Base-by-base conservation (phyloP, 2,329 filamentous ascomycete genomes). In the Rhynchosporium secalis region DNA sequence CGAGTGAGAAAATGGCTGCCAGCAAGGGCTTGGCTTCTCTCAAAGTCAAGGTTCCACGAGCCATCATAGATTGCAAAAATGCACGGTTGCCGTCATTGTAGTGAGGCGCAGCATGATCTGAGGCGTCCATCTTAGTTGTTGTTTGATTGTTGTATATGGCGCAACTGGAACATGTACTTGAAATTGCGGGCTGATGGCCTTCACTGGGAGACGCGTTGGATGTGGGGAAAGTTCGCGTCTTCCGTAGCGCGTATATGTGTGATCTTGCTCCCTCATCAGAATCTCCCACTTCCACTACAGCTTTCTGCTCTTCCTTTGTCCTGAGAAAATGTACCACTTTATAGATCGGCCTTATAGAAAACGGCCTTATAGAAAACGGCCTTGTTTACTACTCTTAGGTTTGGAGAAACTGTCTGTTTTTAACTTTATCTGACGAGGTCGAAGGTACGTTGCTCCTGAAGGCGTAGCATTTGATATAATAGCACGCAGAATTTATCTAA, bases 41-140 rank as follows among this genome's bases (percentile, higher is more conserved):
- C 66, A 90, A 85, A 0, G 91, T 96, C 75, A 98, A 81, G 49
- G 86, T 86, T 28, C 90, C 89, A 56, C 88, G 86, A 3, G 90
- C 86, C 75, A 97, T 82, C 68, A 99, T 87, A 55, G 91, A 90
- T 76, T 99, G 95, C 0, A 98, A 81, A 72, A 99, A 96, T 8
- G 94, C 93, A 62, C 92, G 88, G 74, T 97, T 90, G 65, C 82
- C 82, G 73, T 96, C 80, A 48, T 45, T 54, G 15, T 67, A 62
- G 48, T 56, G 63, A 31, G 15, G 52, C 40, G 66, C 65, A 10
- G 65, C 58, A 28, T 59, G 52, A 29, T 62, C 51, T 45, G 47
- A 48, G 38, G 33, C 41, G 8, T 59, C 45, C 51, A 56, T 59
- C 10, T 9, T 26, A 9, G 28, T 40, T 41, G 12, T 49, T 28